Conservation (phyloP, 2,329 filamentous ascomycete genomes). For the Ramularia endophylla region DNA sequence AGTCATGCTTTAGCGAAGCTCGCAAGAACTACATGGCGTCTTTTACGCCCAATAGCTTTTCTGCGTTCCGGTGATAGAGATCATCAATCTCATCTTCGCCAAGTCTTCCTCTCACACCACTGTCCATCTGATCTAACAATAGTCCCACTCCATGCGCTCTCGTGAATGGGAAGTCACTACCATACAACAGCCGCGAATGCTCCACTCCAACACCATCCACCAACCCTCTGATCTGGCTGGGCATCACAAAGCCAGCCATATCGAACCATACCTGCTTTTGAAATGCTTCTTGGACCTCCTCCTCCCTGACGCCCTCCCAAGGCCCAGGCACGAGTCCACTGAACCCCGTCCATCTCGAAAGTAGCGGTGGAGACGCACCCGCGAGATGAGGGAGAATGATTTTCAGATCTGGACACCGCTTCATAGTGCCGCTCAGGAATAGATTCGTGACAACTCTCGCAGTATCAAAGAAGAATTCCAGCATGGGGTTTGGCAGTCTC, state of each 20-base stretch:
- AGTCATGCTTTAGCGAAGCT: too few relatives aligned
- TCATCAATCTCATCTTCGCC: constrained; percentile 29
- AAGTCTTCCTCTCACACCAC: constrained; percentile 36
- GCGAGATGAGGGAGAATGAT: constrained; percentile 47
- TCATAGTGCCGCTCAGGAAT: constrained; percentile 43
- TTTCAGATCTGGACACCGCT: constrained; percentile 41
- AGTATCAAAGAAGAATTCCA: constrained; percentile 52
- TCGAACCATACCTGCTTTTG: constrained; percentile 47
- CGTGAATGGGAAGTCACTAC: constrained; percentile 49
- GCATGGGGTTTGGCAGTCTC: constrained; percentile 39
- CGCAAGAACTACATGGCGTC: too few relatives aligned
- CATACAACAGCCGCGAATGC: constrained; percentile 45
- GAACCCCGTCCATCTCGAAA: constrained; percentile 40
- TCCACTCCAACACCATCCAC: constrained; percentile 36
- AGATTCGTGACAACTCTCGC: constrained; percentile 45
- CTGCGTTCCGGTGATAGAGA: constrained; percentile 37
- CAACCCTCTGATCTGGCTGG: constrained; percentile 44
- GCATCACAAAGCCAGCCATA: constrained; percentile 47
- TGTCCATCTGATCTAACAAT: constrained; percentile 38
- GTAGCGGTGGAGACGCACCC: constrained; percentile 40
- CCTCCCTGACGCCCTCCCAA: constrained; percentile 23
- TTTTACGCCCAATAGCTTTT: constrained; percentile 20
- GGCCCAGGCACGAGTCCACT: constrained; percentile 35
- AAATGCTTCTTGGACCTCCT: constrained; percentile 30
- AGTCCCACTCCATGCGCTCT: constrained; percentile 32